A percentile compares a stretch with the other conserved stretches of the same genome.
These are phyloP conservation scores for Debaryomyces fabryi DNA, from an alignment of 1,139 yeast species.

Conservation along the genomic window DNA sequence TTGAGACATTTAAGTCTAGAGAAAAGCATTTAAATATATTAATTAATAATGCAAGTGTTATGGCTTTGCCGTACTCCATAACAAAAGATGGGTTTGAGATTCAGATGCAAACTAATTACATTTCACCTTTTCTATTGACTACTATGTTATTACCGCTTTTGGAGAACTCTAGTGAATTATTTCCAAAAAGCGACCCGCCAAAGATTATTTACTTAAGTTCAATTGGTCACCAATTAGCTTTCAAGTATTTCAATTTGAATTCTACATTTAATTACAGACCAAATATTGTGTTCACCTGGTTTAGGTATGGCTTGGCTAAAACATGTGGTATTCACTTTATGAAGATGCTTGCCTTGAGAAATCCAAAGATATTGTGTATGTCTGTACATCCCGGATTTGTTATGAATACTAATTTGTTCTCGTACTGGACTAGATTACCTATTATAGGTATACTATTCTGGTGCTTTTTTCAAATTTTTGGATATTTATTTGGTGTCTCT, in stretches of 20 bases:
- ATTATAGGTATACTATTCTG: conserved; percentile 72
- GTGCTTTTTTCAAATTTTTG: conserved; percentile 68
- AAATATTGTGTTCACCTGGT: conserved; percentile 70
- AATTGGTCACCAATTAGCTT: conserved; percentile 64
- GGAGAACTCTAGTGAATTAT: conserved; percentile 34
- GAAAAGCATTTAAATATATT: conserved; percentile 64
- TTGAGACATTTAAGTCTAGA: conserved; percentile 44
- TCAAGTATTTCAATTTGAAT: conserved; percentile 52
- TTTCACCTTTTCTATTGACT: conserved; percentile 75
- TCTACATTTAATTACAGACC: conserved; percentile 63
- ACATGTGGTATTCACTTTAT: conserved; percentile 78
- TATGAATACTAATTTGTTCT: conserved; percentile 72
- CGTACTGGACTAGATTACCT: conserved; percentile 80
- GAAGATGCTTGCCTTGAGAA: conserved; percentile 62
- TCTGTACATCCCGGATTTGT: conserved; percentile 88
- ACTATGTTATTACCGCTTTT: conserved; percentile 60
- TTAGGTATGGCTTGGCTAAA: conserved; percentile 79
- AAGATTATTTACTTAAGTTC: conserved; percentile 72
- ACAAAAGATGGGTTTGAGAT: conserved; percentile 79
- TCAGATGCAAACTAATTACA: conserved; percentile 77
- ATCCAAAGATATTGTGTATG: conserved; percentile 65
- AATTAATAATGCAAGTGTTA: conserved; percentile 80
- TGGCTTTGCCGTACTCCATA: conserved; percentile 67
- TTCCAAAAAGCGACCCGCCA: conserved; percentile 42
- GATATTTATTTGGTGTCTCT: conserved; percentile 68